These are phyloP conservation scores for Aspergillus hortae DNA, from an alignment of 2,329 filamentous ascomycete species.

Conservation along the genomic window DNA sequence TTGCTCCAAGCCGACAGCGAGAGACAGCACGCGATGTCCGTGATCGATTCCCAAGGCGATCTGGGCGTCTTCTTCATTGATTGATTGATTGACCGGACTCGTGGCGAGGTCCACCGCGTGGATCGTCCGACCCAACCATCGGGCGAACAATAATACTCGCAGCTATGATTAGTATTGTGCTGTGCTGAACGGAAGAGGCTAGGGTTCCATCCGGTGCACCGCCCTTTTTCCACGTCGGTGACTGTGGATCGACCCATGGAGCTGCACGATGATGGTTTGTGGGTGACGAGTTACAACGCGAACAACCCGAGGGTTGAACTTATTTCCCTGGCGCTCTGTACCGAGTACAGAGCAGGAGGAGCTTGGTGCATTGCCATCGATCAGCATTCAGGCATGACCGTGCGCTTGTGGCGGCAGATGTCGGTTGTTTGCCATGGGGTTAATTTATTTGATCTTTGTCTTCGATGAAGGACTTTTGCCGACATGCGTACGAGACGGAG, in stretches of 20 bases:
- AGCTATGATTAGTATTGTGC: background rate
- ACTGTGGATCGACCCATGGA: background rate
- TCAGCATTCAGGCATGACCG: background rate
- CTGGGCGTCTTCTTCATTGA: background rate
- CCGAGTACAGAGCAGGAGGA: too few species aligned
- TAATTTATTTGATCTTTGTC: background rate
- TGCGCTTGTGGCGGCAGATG: background rate
- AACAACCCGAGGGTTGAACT: too few species aligned
- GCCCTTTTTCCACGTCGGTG: background rate
- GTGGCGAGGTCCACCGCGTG: constrained; percentile 1
- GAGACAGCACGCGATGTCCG: background rate
- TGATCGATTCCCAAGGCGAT: background rate
- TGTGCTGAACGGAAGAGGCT: background rate
- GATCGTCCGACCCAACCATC: background rate
- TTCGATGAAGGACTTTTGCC: background rate
- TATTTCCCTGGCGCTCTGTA: background rate
- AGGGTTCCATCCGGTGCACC: background rate
- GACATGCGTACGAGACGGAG: background rate
- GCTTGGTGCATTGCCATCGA: too few species aligned
- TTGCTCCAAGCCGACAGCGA: background rate
- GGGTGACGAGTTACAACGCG: background rate
- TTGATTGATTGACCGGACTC: background rate
- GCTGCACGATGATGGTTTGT: background rate
- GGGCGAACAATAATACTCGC: too few species aligned
- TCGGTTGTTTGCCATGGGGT: background rate